These are phyloP conservation scores for Penicillium macrosclerotiorum DNA, from an alignment of 495 filamentous ascomycete species.

Conservation along the genomic window DNA sequence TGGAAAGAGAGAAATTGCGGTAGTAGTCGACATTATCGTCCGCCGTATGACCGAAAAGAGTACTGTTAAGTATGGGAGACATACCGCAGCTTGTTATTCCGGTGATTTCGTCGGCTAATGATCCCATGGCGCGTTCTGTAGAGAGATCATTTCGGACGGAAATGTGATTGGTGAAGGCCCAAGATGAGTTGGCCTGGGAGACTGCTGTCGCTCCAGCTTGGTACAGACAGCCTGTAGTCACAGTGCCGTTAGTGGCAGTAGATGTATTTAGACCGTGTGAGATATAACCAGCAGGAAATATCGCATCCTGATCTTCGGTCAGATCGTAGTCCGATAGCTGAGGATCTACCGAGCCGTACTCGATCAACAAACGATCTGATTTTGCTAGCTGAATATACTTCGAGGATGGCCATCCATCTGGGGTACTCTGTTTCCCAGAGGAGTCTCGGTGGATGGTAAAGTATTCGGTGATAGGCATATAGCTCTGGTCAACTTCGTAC, in stretches of 20 bases:
- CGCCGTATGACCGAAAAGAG: conserved; percentile 53
- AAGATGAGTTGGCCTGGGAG: conserved; percentile 54
- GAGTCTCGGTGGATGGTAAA: conserved; percentile 40
- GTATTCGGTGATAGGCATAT: conserved; percentile 52
- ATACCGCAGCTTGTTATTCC: conserved; percentile 57
- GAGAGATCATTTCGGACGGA: conserved; percentile 28
- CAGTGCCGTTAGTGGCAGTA: conserved; percentile 27
- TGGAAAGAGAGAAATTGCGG: conserved; percentile 45
- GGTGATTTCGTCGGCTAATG: conserved; percentile 28
- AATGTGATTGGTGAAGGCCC: conserved; percentile 44
- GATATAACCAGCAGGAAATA: conserved; percentile 46
- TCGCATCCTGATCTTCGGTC: conserved; percentile 32
- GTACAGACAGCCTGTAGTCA: conserved; percentile 54
- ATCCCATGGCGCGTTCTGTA: conserved; percentile 30
- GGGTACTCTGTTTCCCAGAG: conserved; percentile 44
- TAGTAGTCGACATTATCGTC: conserved; percentile 45
- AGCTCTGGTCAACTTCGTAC: conserved; percentile 45
- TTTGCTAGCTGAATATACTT: conserved; percentile 53
- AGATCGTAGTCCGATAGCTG: conserved; percentile 55
- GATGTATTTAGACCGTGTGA: conserved; percentile 25
- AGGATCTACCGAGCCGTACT: conserved; percentile 55
- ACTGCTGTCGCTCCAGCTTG: conserved; percentile 32
- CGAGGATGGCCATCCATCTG: conserved; percentile 62
- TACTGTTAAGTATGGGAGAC: conserved; percentile 54
- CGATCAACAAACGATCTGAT: conserved; percentile 48